These are phyloP conservation scores for Colletotrichum sp. DNA, from an alignment of 2,329 filamentous ascomycete genomes.

Conservation along the genomic window DNA sequence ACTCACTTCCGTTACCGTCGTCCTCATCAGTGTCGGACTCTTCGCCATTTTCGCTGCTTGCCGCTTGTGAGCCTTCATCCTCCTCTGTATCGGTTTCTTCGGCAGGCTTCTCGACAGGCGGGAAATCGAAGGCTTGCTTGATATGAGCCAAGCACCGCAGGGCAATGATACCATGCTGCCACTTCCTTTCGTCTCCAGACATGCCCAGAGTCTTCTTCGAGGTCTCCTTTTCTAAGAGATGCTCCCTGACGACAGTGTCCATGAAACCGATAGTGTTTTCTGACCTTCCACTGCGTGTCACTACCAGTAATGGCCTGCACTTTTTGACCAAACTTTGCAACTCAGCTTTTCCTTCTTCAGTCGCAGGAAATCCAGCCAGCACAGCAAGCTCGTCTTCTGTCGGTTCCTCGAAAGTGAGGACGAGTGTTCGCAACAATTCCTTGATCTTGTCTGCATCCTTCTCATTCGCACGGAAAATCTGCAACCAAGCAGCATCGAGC, in stretches of 20 bases:
- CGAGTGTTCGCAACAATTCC: constrained; percentile 45
- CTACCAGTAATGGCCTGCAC: constrained; percentile 38
- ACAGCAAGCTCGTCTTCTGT: constrained; percentile 41
- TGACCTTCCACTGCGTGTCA: constrained; percentile 13
- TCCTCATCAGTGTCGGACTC: neutral
- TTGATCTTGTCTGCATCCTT: constrained; percentile 41
- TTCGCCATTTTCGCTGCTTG: neutral
- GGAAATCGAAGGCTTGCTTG: constrained; percentile 36
- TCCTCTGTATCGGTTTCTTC: neutral
- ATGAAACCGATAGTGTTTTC: constrained; percentile 29
- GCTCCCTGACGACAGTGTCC: constrained; percentile 40
- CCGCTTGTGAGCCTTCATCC: neutral
- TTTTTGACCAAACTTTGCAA: constrained; percentile 38
- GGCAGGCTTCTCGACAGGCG: neutral
- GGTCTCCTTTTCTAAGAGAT: constrained; percentile 39
- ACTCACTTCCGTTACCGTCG: neutral
- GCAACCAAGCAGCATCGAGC: constrained; percentile 41
- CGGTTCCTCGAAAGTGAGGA: constrained; percentile 46
- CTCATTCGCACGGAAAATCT: constrained; percentile 37
- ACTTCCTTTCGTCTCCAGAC: constrained; percentile 41
- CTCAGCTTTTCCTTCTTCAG: constrained; percentile 34
- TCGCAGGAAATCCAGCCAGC: constrained; percentile 37
- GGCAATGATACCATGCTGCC: constrained; percentile 46
- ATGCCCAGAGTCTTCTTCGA: constrained; percentile 35
- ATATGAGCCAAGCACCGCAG: constrained; percentile 42